phyloP scores from a whole-genome alignment of 1,139 yeast species.

The Pichia sp. region DNA sequence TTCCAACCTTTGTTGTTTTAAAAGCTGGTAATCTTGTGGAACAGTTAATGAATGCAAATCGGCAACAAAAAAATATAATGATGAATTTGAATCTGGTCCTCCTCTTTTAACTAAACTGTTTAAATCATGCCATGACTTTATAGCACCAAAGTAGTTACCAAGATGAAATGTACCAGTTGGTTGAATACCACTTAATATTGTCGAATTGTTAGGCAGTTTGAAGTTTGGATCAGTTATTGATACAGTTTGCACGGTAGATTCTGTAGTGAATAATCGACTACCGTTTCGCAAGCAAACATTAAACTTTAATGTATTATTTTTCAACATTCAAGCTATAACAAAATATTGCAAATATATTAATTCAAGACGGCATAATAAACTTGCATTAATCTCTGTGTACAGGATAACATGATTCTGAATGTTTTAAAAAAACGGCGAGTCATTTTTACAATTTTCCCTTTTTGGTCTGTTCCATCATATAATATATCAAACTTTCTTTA shows the following conservation, averaged over 20 bases:
- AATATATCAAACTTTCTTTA: too few species aligned
- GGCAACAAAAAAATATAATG: conserved; percentile 71
- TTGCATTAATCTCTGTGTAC: too few species aligned
- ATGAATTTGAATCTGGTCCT: conserved; percentile 34
- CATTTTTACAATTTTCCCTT: too few species aligned
- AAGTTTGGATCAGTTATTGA: conserved; percentile 20
- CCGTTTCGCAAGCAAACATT: not conserved
- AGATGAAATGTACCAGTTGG: conserved; percentile 92
- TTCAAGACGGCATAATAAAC: too few species aligned
- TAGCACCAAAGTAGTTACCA: conserved; percentile 92
- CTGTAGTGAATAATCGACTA: not conserved
- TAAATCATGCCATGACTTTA: conserved; percentile 72
- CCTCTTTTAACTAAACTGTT: conserved; percentile 33
- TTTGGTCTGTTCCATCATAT: too few species aligned
- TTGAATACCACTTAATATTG: conserved; percentile 67
- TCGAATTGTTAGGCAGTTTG: conserved; percentile 27
- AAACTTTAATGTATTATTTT: too few species aligned
- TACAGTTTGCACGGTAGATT: conserved; percentile 15
- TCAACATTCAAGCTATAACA: too few species aligned
- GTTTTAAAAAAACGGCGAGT: too few species aligned
- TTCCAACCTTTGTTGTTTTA: conserved; percentile 53
- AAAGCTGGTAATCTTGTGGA: conserved; percentile 49
- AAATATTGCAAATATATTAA: too few species aligned
- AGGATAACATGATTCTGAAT: too few species aligned
- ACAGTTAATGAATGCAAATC: conserved; percentile 89